These are phyloP conservation scores for Cordia subcordata DNA, from an alignment of 257 asterid genomes.

Conservation along the genomic window DNA sequence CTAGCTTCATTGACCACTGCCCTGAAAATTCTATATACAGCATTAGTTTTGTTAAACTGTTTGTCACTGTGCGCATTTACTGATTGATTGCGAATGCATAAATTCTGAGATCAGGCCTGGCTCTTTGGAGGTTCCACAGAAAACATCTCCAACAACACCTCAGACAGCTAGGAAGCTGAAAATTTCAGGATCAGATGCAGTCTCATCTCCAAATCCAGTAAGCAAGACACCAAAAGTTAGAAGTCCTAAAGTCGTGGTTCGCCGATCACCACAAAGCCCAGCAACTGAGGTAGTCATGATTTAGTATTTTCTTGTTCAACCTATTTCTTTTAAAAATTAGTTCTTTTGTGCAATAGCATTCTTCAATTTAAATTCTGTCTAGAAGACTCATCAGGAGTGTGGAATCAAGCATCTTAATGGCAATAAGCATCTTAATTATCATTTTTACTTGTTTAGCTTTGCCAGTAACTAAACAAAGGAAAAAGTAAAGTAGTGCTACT, in stretches of 20 bases:
- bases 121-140: conserved; percentile 54
- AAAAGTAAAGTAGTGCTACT: too few relatives aligned
- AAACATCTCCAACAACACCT: conserved; percentile 43
- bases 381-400: too few relatives aligned
- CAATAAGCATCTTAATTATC: not conserved
- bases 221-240: conserved; percentile 55
- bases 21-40: not conserved
- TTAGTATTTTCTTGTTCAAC: too few relatives aligned
- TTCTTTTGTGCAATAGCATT: too few relatives aligned
- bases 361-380: too few relatives aligned
- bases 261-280: conserved; percentile 63
- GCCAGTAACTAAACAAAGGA: not conserved
- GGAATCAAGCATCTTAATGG: not conserved
- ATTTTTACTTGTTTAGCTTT: not conserved
- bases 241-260: conserved; percentile 62
- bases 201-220: conserved; percentile 46
- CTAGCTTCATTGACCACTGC: not conserved
- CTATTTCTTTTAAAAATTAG: too few relatives aligned
- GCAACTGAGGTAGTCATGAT: conserved; percentile 48
- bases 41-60: conserved; percentile 3
- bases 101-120: conserved; percentile 35
- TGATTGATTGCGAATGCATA: not conserved
- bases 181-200: conserved; percentile 34
- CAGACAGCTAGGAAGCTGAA: conserved; percentile 49
- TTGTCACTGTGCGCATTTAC: not conserved